Base-by-base conservation (phyloP, 2,329 filamentous ascomycete species). In the Clarireedia hainanense region DNA sequence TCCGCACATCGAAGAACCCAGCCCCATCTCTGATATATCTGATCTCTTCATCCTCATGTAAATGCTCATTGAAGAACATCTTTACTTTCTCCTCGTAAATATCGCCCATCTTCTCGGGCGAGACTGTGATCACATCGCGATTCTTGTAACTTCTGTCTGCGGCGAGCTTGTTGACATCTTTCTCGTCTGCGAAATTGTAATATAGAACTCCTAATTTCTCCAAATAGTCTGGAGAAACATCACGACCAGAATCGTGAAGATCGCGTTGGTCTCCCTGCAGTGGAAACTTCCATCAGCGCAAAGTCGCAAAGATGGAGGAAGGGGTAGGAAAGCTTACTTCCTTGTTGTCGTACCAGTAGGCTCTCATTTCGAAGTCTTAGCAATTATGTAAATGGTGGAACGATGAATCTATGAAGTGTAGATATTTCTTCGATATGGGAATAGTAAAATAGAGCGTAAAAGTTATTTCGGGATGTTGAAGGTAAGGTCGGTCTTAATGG, bases 21-120 rank as follows among this genome's bases (percentile, higher is more conserved):
- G 82, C 80, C 0, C 94, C 94, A 59, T 86, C 91, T 34, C 90
- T 78, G 63, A 99, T 91, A 68, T 96, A 99, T 48, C 94, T 80
- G 63, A 99, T 99, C 79, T 99, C 94, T 75, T 99, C 94, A 65
- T 99, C 94, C 75, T 99, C 94, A 70, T 99, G 94, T 66, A 99
- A 72, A 71, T 99, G 94, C 78, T 99, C 94, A 65, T 88, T 72
- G 76, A 97, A 99, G 76, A 99, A 99, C 63, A 74, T 83, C 75
- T 90, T 91, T 60, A 99, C 90, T 73, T 97, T 97, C 61, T 88
- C 82, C 73, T 99, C 92, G 75, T 97, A 99, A 46, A 84, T 74
- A 40, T 82, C 87, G 56, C 90, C 91, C 86, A 97, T 90, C 61
- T 84, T 86, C 61, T 84, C 77, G 0, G 91, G 92, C 6, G 89